Percentiles rank a stretch among this genome's conserved stretches.
These are phyloP conservation scores for Saccharomycopsis oosterbeekiorum DNA, from an alignment of 805 yeast species.

Conservation along the genomic window DNA sequence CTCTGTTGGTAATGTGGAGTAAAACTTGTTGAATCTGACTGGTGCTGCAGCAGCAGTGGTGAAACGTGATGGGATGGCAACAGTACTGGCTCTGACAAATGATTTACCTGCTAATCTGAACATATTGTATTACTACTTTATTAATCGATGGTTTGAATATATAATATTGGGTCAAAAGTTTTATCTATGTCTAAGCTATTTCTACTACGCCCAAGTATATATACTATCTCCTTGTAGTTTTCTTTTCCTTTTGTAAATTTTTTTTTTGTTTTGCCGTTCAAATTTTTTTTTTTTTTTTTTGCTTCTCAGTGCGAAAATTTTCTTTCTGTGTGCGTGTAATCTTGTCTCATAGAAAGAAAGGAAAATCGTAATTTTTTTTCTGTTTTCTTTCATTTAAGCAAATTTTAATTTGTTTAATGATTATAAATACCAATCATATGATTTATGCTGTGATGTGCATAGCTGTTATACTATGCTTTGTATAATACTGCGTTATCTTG, in stretches of 20 bases:
- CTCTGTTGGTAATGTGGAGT: conserved; percentile 16
- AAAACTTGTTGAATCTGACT: conserved; percentile 1
- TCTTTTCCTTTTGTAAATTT: background rate
- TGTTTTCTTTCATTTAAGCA: background rate
- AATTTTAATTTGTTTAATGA: background rate
- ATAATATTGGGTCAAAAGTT: background rate
- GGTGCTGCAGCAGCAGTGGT: background rate
- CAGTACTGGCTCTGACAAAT: conserved; percentile 3
- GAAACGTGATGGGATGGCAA: conserved; percentile 1
- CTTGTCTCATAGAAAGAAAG: background rate
- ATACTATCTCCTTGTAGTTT: background rate
- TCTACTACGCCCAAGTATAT: too few species aligned
- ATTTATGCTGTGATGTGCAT: background rate
- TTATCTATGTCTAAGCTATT: too few species aligned
- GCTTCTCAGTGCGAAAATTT: conserved; percentile 2
- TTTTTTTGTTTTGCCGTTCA: background rate
- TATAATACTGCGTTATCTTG: background rate
- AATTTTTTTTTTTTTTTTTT: background rate
- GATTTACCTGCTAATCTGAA: conserved; percentile 11
- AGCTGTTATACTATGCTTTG: background rate
- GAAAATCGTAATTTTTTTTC: background rate
- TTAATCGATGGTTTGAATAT: background rate
- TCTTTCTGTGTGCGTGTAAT: background rate
- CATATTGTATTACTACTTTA: conserved; percentile 4
- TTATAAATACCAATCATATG: background rate